A percentile compares a stretch with the other conserved stretches of the same genome.
Evolutionary conservation across 768 basidiomycete genomes (phyloP).

Genomic region (Pholiota microspora): DNA sequence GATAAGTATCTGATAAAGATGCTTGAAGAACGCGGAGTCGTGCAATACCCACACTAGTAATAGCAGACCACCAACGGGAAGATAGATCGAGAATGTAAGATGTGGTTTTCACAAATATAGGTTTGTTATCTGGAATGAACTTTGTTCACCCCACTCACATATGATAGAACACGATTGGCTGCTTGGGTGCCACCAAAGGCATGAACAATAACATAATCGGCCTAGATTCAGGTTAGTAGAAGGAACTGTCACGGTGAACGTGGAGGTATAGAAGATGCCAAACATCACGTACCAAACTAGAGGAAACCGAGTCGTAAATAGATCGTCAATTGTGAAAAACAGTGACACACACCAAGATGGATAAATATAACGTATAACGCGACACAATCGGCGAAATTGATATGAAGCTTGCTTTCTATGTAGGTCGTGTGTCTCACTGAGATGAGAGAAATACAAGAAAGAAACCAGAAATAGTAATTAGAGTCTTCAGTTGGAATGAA

Average conservation of each 20-base stretch:
- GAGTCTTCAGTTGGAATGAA: too few relatives aligned
- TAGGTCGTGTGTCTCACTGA: conserved; percentile 25
- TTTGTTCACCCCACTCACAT: conserved; percentile 50
- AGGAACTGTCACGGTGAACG: too few relatives aligned
- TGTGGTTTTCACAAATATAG: not conserved
- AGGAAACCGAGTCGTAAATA: not conserved
- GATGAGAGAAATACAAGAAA: too few relatives aligned
- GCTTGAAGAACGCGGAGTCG: conserved; percentile 9
- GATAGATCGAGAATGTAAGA: conserved; percentile 30
- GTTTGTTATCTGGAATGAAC: conserved; percentile 11
- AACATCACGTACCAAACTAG: conserved; percentile 24
- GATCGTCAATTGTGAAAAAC: not conserved
- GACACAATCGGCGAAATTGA: conserved; percentile 43
- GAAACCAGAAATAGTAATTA: too few relatives aligned
- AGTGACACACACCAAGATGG: conserved; percentile 31
- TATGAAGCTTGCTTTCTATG: conserved; percentile 6
- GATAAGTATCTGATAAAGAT: not conserved
- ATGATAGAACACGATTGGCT: conserved; percentile 50
- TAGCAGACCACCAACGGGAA: conserved; percentile 51
- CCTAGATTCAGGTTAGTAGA: too few relatives aligned
- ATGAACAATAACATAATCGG: conserved; percentile 29
- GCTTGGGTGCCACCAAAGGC: conserved; percentile 34
- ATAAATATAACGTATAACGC: conserved; percentile 43
- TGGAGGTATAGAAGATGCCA: not conserved
- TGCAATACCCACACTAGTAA: conserved; percentile 43